phyloP scores from a whole-genome alignment of 768 basidiomycete species.

The Rubroboletus satanas region DNA sequence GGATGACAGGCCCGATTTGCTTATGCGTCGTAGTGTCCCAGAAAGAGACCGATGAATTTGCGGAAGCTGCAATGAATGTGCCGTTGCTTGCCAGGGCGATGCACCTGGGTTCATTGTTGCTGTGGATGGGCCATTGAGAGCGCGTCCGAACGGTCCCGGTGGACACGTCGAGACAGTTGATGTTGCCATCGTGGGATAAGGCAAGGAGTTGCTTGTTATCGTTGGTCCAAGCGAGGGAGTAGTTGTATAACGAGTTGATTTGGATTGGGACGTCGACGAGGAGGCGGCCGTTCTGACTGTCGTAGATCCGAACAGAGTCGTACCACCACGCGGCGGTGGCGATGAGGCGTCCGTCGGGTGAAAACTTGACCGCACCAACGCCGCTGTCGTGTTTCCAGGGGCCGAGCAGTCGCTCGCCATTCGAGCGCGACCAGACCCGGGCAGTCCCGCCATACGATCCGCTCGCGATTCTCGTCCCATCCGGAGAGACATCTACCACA shows the following conservation, averaged over 20 bases:
- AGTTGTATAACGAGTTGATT: rapidly evolving
- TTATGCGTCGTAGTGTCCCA: neutral
- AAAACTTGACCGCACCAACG: constrained; percentile 1
- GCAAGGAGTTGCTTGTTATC: neutral
- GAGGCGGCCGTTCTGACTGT: neutral
- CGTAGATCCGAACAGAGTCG: neutral
- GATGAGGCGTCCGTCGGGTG: constrained; percentile 4
- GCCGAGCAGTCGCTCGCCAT: neutral
- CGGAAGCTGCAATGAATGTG: neutral
- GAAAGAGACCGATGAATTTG: neutral
- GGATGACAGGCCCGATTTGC: neutral
- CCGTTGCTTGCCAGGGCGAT: neutral
- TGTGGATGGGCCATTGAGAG: neutral
- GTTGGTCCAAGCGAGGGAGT: neutral
- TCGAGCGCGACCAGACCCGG: constrained; percentile 6
- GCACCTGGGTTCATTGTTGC: neutral
- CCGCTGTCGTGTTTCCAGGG: neutral
- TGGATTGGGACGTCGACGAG: neutral
- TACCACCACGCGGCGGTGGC: neutral
- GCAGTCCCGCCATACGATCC: neutral
- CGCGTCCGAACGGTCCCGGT: neutral
- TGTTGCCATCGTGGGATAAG: neutral
- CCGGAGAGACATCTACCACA: neutral
- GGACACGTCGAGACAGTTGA: neutral
- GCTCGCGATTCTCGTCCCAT: neutral